Percentiles rank a stretch among this genome's conserved stretches.
Evolutionary conservation across 208 protist genomes (phyloP).

Genomic region (Trypanosoma conorhini): DNA sequence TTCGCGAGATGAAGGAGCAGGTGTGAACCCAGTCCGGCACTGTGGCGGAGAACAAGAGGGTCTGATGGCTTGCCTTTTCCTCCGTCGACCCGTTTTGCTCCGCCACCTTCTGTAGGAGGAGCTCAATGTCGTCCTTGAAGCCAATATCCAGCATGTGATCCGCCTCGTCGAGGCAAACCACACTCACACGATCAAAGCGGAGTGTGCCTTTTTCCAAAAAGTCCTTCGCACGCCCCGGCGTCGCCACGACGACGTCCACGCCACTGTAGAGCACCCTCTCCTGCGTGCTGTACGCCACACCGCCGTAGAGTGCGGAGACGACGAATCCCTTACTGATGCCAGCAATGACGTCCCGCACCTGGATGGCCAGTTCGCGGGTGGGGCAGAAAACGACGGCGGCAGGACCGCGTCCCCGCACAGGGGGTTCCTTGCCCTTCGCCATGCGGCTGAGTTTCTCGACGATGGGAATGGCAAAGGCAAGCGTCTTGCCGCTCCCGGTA

Average conservation of each 20-base stretch:
- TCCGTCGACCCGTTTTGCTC: slow-evolving; percentile 92
- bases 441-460: slow-evolving; percentile 74
- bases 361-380: slow-evolving; percentile 97
- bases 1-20: slow-evolving; percentile 72
- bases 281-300: slow-evolving; percentile 94
- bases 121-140: slow-evolving; percentile 96
- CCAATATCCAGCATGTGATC: slow-evolving; percentile 99
- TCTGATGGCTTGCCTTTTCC: slow-evolving; percentile 81
- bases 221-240: slow-evolving; percentile 98
- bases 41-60: slow-evolving; percentile 94
- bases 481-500: slow-evolving; percentile 96
- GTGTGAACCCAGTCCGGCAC: slow-evolving; percentile 92
- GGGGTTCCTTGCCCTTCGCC: slow-evolving; percentile 28
- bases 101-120: slow-evolving; percentile 93
- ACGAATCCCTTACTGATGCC: slow-evolving; percentile 91
- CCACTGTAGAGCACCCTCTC: slow-evolving; percentile 92
- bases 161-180: slow-evolving; percentile 98
- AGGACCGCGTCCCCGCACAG: slow-evolving; percentile 70
- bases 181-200: slow-evolving; percentile 89
- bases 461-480: slow-evolving; percentile 93
- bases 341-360: slow-evolving; percentile 96
- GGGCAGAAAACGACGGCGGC: slow-evolving; percentile 97
- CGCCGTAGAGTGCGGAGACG: slow-evolving; percentile 93
- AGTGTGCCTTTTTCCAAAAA: slow-evolving; percentile 97
- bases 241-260: slow-evolving; percentile 98